Evolutionary conservation across 441 rosid genomes (phyloP), one percentile per base, ranked within the genome.

Genomic region (Gossypium trilobum): DNA sequence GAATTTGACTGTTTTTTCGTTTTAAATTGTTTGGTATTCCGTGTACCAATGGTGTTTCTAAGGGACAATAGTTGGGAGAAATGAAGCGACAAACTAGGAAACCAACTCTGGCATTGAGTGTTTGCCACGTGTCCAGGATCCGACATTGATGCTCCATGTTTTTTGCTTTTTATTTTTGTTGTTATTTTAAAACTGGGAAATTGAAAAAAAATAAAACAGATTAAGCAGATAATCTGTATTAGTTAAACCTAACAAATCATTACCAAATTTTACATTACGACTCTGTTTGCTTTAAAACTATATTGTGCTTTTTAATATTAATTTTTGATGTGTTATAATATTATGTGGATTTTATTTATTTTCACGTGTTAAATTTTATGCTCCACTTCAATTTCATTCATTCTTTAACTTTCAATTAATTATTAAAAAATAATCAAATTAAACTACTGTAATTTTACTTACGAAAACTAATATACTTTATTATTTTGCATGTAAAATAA

Each of bases 71-170:
- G 69, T 64, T 57, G 46, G 9, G 13, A 23, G 23, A 25, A 11
- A 11, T 42, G 66, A 56, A 67, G 62, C 85, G 76, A 63, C 67
- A 74, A 74, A 22, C 52, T 71, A 63, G 85, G 82, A 51, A 63
- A 29, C 46, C 2, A 63, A 44, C 42, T 56, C 19, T 65, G 20
- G 20, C n/a, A 31, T 54, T 75, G 77, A 77, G 73, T 42, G 17
- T 14, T 13, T 58, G 82, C 75, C 85, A 80, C 81, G 82, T 82
- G 79, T 82, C 19, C 31, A 23, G 3, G 8, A 70, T 39, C 78
- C 85, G 74, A 74, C 20, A 16, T 68, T 54, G 69, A 42, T 77
- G 87, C 68, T 73, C 14, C 55, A 27, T 70, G 78, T 76, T 73
- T 70, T 10, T 52, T 58, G 70, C 39, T 54, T 22, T 64, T 71